These are phyloP conservation scores for Akanthomyces uredinophilus DNA, from an alignment of 2,329 filamentous ascomycete species.

Conservation along the genomic window DNA sequence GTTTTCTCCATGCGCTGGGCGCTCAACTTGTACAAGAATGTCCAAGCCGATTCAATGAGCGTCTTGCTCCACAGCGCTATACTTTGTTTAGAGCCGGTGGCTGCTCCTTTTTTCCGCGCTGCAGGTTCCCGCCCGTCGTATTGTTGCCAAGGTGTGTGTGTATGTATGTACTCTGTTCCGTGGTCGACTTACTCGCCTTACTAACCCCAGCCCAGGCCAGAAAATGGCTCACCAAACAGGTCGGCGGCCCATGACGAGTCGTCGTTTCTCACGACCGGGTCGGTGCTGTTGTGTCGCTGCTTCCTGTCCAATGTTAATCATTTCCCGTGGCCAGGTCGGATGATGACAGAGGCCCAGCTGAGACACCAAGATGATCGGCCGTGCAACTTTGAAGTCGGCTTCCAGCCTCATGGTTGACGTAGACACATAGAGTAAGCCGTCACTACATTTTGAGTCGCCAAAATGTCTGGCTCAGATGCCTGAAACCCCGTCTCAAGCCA, in stretches of 20 bases:
- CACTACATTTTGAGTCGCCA: background rate
- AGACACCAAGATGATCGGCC: background rate
- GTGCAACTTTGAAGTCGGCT: background rate
- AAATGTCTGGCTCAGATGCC: background rate
- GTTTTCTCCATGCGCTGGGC: background rate
- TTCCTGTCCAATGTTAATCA: background rate
- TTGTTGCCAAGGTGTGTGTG: background rate
- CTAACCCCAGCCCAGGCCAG: background rate
- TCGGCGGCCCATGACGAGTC: background rate
- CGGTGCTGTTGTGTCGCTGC: background rate
- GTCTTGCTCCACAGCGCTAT: conserved; percentile 6
- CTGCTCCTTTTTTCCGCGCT: background rate
- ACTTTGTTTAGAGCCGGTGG: conserved; percentile 6
- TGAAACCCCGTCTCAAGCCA: conserved; percentile 7
- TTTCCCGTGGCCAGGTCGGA: background rate
- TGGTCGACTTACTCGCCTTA: conserved; percentile 6
- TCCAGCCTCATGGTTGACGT: background rate
- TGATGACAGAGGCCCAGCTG: background rate
- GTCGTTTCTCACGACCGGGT: too few species aligned
- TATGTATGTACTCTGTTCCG: background rate
- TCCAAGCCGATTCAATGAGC: background rate
- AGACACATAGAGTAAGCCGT: background rate
- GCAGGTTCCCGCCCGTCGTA: background rate
- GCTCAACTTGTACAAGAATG: background rate
- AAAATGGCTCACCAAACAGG: conserved; percentile 5